Conservation (phyloP, 2,329 filamentous ascomycete species). For the Aureobasidium sp. region DNA sequence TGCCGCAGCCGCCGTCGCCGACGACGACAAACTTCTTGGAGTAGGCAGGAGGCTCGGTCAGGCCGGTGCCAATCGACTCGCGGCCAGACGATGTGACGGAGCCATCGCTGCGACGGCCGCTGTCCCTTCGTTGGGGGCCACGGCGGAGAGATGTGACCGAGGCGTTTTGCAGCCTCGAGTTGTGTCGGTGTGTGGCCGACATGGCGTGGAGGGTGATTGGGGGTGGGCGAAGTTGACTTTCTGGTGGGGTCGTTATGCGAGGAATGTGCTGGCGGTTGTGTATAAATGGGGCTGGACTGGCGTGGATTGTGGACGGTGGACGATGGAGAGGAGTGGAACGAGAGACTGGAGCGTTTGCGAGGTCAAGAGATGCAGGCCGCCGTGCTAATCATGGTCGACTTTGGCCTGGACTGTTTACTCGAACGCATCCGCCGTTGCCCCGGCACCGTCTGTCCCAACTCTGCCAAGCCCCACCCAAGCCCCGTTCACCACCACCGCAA, state of each 20-base stretch:
- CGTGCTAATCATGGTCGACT: not conserved
- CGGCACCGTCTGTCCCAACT: not conserved
- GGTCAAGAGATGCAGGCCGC: conserved; percentile 6
- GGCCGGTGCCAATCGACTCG: conserved; percentile 72
- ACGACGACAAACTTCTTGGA: conserved; percentile 99
- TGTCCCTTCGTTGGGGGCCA: conserved; percentile 45
- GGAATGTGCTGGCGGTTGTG: conserved; percentile 11
- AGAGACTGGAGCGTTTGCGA: conserved; percentile 25
- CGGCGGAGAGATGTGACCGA: conserved; percentile 15
- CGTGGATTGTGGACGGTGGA: not conserved
- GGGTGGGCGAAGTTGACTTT: not conserved
- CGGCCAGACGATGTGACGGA: conserved; percentile 78
- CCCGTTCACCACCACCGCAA: not conserved
- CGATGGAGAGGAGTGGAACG: conserved; percentile 30
- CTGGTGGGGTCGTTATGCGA: conserved; percentile 8
- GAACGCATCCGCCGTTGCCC: not conserved
- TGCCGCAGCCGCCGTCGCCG: conserved; percentile 94
- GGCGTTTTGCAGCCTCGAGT: conserved; percentile 12
- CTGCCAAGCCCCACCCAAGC: not conserved
- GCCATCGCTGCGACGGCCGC: conserved; percentile 69
- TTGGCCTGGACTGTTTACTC: not conserved
- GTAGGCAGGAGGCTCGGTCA: conserved; percentile 85
- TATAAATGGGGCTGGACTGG: not conserved
- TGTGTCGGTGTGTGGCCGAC: conserved; percentile 15
- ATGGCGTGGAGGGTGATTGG: not conserved